Percentiles rank a stretch among this genome's conserved stretches.
phyloP scores from a whole-genome alignment of 768 basidiomycete genomes.

The Porphyrellus cyaneotinctus region DNA sequence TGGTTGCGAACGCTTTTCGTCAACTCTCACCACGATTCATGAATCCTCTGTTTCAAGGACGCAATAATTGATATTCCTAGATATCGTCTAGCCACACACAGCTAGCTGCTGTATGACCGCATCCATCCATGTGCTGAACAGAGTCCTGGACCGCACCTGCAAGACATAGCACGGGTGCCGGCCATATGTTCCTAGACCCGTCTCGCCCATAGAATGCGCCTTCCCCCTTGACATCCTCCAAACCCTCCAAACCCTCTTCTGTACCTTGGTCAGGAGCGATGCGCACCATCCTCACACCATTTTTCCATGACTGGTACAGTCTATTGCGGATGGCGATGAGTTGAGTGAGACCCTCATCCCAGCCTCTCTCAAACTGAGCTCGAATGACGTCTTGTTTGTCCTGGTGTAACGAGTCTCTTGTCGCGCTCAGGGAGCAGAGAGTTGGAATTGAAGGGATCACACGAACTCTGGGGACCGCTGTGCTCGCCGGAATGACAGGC shows the following conservation, averaged over 20 bases:
- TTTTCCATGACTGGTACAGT: constrained; percentile 42
- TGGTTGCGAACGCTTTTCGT: constrained; percentile 62
- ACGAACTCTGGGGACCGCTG: constrained; percentile 41
- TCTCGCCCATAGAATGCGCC: constrained; percentile 24
- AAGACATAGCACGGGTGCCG: constrained; percentile 37
- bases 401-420: constrained; percentile 26
- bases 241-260: constrained; percentile 33
- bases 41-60: not conserved
- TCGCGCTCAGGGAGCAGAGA: constrained; percentile 48
- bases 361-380: constrained; percentile 56
- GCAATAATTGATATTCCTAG: constrained; percentile 13
- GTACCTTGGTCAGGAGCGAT: constrained; percentile 29
- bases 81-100: constrained; percentile 34
- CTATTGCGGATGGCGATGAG: constrained; percentile 47
- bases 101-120: constrained; percentile 36
- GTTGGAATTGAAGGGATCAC: constrained; percentile 53
- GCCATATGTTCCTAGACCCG: constrained; percentile 6
- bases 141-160: constrained; percentile 29
- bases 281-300: constrained; percentile 43
- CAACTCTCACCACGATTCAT: not conserved
- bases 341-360: constrained; percentile 55
- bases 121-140: constrained; percentile 33
- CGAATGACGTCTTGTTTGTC: constrained; percentile 40
- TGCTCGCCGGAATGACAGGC: constrained; percentile 9
- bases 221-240: constrained; percentile 32